Evolutionary conservation across 2,329 filamentous ascomycete species (phyloP), one percentile per base, ranked within the genome.

Genomic region (Xylaria hypoxylon): DNA sequence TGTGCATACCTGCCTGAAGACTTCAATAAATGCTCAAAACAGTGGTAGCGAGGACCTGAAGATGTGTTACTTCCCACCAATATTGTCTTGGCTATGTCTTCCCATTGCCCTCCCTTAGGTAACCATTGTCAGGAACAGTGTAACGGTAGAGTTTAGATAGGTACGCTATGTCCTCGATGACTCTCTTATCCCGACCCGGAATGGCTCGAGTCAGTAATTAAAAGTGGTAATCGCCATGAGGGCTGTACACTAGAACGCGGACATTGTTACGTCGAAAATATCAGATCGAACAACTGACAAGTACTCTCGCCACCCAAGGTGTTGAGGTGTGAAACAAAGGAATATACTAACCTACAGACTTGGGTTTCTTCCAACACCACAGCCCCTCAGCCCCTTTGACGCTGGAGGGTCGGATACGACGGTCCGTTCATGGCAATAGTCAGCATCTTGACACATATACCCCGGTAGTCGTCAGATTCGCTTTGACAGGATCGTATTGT

Each of bases 291-390:
- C 22, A 55, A 38, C 15, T 17, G 6, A 17, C 22, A 24, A 53
- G 15, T 13, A 26, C 24, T 24, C 3, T 4, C 45, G 17, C 24
- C 2, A 38, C 35, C 35, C 10, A 38, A 24, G 28, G 22, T 26
- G n/a, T 17, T 38, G 22, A 55, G 3, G 51, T 28, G 11, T 53
- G 33, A 52, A 52, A 52, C 50, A 52, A 31, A 35, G 50, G 19
- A 42, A 55, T 24, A n/a, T n/a, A n/a, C n/a, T n/a, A n/a, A n/a
- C n/a, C n/a, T n/a, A n/a, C 2, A 26, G 26, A 35, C 35, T 6
- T 35, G 51, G 24, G 17, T 2, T 22, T 47, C 24, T 48, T 48
- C 22, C 15, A 38, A 38, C 35, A 15, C n/a, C n/a, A 3, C 11
- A 38, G 35, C 35, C 10, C 35, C 35, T 15, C 35, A 15, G 11